Base-by-base conservation (phyloP, 192 early-diverging fungal species). In the Coemansia sp. region DNA sequence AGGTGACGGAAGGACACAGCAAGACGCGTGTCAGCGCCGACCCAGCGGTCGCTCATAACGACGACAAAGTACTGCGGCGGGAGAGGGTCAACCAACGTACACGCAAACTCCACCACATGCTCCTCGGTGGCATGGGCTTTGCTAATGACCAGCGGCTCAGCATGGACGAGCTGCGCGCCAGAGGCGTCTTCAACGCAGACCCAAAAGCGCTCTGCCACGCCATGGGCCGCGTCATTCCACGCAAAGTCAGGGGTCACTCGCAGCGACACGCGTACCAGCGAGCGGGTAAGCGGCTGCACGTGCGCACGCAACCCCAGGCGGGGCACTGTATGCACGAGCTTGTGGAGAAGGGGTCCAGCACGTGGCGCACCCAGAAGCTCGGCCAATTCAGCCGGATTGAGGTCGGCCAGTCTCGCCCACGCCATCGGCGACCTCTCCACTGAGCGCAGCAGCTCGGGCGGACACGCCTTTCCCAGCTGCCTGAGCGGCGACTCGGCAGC, bases 11-110 rank as follows among this genome's bases (percentile, higher is more conserved):
- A 95, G 13, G 95, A 97, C 29, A 99, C 92, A 5, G 98, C 93
- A 67, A 96, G 74, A 11, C 94, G 86, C 15, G 95, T 96, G 75
- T 98, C 97, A 8, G 89, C 91, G 66, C 94, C 91, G 52, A 99
- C 76, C 98, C 98, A 99, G 3, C 96, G 89, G 80, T 99, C 98
- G 38, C 94, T 93, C n/a, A 95, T 82, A 4, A 98, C 86, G 43
- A 86, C 86, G 52, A 99, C 93, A 84, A 97, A 99, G 79, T 95
- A 98, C 76, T 98, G 97, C 18, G 98, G 97, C 63, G 95, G 95
- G 57, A 98, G 76, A 40, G 97, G 96, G 38, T 98, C 96, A 62
- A 87, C 91, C 38, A 99, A 77, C 6, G 94, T 93, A 1, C 96
- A 94, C 2, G 96, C 95, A 68, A 99, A 98, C 27, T 90, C 90